Base-by-base conservation (phyloP, 176 grass and related monocot species). In the Zoysia japonica region DNA sequence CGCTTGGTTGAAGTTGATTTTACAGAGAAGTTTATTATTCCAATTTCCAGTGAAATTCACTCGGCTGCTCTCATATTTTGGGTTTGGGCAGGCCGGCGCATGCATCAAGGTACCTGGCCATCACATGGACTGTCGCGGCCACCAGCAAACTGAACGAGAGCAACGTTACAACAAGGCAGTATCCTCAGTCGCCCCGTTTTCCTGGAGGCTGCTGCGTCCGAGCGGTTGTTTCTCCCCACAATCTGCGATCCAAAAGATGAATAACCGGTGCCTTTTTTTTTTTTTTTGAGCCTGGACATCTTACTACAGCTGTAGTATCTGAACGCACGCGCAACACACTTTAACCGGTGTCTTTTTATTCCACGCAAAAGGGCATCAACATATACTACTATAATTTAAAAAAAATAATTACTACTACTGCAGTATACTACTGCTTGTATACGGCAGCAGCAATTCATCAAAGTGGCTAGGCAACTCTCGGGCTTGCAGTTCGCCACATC, bases 221-320 rank as follows among this genome's bases (percentile, higher is more conserved):
- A 38, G 69, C 86, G 19, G 86, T 88, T 83, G 28, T 28, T 28
- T 28, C 28, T 88, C 38, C 39, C 86, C 86, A 68, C 35, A 71
- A 68, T 79, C 69, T 79, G 61, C 60, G 80, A 87, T 50, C 28
- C 35, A 56, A 82, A 82, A 75, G 41, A 14, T 43, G 47, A 51
- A 51, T 38, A 87, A 81, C 84, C 42, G 55, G 39, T 4, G 5
- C 42, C 8, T 35, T 42, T 11, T 59, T 49, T 75, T 51, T 56
- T 40, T 11, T 59, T 49, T 75, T 51, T 56, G 20, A 45, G 28
- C 28, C 28, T 28, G 28, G 28, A 28, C 28, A 28, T 28, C 28
- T 28, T 0, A 28, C 28, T 28, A 28, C 28, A 28, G 28, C 28
- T 28, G 28, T 28, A 28, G 28, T 28, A 28, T 28, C 28, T 28